A percentile compares a stretch with the other conserved stretches of the same genome.
Conservation (phyloP, 2,329 filamentous ascomycete genomes). For the Pyrenochaeta sp. region DNA sequence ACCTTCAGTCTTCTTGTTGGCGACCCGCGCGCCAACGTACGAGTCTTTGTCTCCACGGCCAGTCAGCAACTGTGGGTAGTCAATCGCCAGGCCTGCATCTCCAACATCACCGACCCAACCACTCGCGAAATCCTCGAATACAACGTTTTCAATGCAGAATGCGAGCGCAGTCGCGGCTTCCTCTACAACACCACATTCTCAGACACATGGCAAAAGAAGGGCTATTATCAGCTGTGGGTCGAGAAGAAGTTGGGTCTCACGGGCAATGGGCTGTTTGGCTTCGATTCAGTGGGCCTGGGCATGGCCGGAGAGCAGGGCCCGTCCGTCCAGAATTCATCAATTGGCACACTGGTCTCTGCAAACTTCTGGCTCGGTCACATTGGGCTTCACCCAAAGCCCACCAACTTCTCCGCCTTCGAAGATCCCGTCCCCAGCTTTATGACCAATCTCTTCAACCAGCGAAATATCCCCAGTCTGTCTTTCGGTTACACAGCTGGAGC, state of each 20-base stretch:
- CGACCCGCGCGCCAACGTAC: conserved; percentile 61
- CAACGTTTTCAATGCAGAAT: conserved; percentile 47
- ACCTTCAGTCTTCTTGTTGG: conserved; percentile 70
- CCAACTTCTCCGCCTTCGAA: conserved; percentile 61
- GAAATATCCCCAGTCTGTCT: conserved; percentile 73
- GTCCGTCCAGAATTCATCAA: conserved; percentile 52
- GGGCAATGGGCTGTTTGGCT: conserved; percentile 72
- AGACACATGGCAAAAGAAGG: conserved; percentile 66
- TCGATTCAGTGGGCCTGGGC: conserved; percentile 58
- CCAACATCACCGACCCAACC: conserved; percentile 57
- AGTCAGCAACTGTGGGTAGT: conserved; percentile 77
- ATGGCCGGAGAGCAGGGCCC: conserved; percentile 50
- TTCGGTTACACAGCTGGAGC: conserved; percentile 81
- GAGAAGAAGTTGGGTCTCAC: conserved; percentile 63
- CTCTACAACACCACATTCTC: conserved; percentile 65
- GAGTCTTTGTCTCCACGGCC: conserved; percentile 70
- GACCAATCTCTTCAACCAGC: conserved; percentile 60
- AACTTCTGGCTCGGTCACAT: conserved; percentile 58
- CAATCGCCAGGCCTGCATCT: conserved; percentile 40
- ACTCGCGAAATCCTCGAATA: conserved; percentile 30
- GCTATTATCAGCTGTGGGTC: conserved; percentile 68
- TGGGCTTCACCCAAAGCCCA: conserved; percentile 59
- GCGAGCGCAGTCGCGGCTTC: conserved; percentile 65
- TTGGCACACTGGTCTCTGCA: conserved; percentile 50
- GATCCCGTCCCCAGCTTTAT: conserved; percentile 64